These are phyloP conservation scores for Garcia nutans DNA, from an alignment of 345 rosid species.

Conservation along the genomic window DNA sequence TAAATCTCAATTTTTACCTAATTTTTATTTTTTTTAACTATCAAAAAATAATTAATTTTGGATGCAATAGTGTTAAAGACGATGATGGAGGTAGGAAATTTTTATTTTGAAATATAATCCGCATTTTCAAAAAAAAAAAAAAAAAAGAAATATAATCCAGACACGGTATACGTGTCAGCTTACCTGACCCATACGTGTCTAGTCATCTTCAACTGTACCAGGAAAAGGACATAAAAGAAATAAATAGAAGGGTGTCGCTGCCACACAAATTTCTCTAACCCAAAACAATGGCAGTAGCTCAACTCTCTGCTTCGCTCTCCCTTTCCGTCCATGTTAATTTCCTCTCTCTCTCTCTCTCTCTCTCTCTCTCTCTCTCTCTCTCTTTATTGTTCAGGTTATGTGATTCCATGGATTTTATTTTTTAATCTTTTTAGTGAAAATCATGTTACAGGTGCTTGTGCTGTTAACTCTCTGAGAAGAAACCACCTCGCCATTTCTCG, in stretches of 20 bases:
- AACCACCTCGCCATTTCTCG: constrained; percentile 19
- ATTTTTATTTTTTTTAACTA: no score
- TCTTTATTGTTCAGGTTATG: not conserved
- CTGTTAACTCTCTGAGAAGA: constrained; percentile 28
- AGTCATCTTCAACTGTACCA: constrained; percentile 6
- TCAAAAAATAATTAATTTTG: no score
- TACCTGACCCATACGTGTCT: not conserved
- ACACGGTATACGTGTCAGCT: constrained; percentile 13
- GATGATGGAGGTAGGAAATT: no score
- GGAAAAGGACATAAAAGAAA: not conserved
- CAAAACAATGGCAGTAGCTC: constrained; percentile 33
- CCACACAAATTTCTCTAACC: constrained; percentile 5
- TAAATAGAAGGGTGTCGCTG: constrained; percentile 6
- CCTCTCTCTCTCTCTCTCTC: constrained; percentile 1
- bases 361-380: not conserved
- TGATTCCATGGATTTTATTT: not conserved
- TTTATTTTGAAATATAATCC: no score
- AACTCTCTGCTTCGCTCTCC: constrained; percentile 53
- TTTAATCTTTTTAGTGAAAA: not conserved
- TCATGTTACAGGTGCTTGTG: constrained; percentile 40
- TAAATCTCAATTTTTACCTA: no score
- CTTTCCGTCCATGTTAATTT: constrained; percentile 46
- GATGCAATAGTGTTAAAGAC: no score
- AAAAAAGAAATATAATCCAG: not conserved
- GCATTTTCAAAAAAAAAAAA: no score